These are phyloP conservation scores for Metarhizium brunneum DNA, from an alignment of 2,329 filamentous ascomycete genomes.

Conservation along the genomic window DNA sequence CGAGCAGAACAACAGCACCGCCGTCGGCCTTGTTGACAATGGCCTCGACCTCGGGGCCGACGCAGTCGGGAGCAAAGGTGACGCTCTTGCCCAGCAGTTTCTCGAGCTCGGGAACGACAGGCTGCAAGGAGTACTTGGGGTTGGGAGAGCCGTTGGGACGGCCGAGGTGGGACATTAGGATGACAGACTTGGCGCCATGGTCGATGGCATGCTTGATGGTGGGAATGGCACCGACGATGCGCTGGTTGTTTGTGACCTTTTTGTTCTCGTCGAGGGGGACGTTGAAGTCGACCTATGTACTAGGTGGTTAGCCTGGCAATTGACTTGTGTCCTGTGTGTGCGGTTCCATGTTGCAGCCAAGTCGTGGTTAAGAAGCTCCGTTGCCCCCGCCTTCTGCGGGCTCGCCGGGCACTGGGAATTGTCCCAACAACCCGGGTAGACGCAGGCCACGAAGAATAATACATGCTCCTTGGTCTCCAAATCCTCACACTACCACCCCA, in stretches of 20 bases:
- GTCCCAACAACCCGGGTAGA: neutral
- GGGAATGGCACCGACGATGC: conserved; percentile 89
- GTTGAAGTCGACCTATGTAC: conserved; percentile 90
- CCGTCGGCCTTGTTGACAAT: conserved; percentile 73
- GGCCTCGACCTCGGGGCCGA: conserved; percentile 83
- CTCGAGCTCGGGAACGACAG: conserved; percentile 84
- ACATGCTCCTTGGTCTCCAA: neutral
- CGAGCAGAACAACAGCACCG: conserved; percentile 81
- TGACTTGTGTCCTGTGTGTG: neutral
- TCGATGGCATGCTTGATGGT: conserved; percentile 93
- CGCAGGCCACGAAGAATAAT: neutral
- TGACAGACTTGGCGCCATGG: conserved; percentile 80
- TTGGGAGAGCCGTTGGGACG: conserved; percentile 86
- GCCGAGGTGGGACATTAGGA: conserved; percentile 98
- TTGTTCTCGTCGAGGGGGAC: conserved; percentile 89
- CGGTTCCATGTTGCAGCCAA: too few relatives aligned
- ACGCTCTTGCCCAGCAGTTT: conserved; percentile 79
- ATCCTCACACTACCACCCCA: neutral
- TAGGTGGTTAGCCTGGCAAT: conserved; percentile 7
- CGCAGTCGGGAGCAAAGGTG: conserved; percentile 81
- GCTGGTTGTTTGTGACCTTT: conserved; percentile 96
- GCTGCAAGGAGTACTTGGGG: conserved; percentile 89
- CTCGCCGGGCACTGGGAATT: too few relatives aligned
- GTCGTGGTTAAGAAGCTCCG: too few relatives aligned
- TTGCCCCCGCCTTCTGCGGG: too few relatives aligned